A percentile compares a stretch with the other conserved stretches of the same genome.
phyloP scores from a whole-genome alignment of 139 green algal species.

The Ulvella scutata region DNA sequence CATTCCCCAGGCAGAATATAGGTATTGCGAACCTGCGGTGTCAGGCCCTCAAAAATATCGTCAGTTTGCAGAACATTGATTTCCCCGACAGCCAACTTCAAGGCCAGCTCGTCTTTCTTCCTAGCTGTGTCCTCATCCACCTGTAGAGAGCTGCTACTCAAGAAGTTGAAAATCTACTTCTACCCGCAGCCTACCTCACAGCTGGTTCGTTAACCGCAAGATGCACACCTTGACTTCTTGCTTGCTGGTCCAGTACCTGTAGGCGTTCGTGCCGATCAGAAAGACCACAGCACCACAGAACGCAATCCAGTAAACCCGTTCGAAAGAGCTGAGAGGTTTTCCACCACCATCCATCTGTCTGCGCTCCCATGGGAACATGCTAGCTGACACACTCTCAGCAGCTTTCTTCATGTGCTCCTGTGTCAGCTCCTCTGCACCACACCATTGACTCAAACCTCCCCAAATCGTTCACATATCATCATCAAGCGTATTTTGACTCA shows the following conservation, averaged over 20 bases:
- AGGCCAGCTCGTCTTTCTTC: background rate
- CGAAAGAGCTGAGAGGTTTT: background rate
- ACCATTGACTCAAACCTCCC: too few species aligned
- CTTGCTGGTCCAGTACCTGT: background rate
- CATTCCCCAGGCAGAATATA: too few species aligned
- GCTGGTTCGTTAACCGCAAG: background rate
- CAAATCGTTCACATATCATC: too few species aligned
- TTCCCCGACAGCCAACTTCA: background rate
- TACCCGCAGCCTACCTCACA: too few species aligned
- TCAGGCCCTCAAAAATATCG: background rate
- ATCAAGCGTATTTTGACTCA: too few species aligned
- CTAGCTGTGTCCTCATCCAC: background rate
- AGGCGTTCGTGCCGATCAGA: background rate
- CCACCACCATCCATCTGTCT: background rate
- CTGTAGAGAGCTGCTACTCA: background rate
- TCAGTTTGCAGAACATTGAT: background rate
- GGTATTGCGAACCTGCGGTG: background rate
- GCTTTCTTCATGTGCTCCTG: too few species aligned
- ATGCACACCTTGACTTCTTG: background rate
- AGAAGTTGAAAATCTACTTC: background rate
- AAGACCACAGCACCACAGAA: background rate
- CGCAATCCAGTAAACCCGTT: background rate
- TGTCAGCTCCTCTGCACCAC: too few species aligned
- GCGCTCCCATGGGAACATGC: background rate
- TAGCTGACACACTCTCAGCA: background rate